Base-by-base conservation (phyloP, 495 filamentous ascomycete genomes). In the Hyaloscypha finlandica region DNA sequence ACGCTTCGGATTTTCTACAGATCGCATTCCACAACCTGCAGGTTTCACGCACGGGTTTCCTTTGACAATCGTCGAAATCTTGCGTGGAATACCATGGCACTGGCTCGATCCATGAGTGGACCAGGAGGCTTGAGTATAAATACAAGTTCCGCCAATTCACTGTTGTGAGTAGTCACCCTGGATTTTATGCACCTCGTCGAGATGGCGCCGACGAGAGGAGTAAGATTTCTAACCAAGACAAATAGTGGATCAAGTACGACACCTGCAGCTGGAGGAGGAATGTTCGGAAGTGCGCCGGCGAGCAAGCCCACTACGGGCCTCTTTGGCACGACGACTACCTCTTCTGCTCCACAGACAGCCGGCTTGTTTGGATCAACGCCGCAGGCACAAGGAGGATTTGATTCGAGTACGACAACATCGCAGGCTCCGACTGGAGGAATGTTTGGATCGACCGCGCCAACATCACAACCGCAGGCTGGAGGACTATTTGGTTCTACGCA, bases 101-200 rank as follows among this genome's bases (percentile, higher is more conserved):
- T 85, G 56, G 78, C 79, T 66, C 81, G 86, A 72, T 88, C 88
- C 48, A 81, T 85, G 53, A 92, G 89, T 78, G 84, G 88, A 67
- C 84, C 89, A 30, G 84, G 81, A 22, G 89, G 86, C 63, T 81
- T 94, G 63, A 91, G 86, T 65, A 90, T 95, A 74, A 94, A 92
- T 74, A 95, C 91, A n/a, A 85, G 80, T 54, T 82, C 87, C 42
- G 86, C 89, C 63, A 91, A 89, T 78, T 82, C 90, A 48, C 83
- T 91, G 73, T 92, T 88, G 87, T 90, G 76, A 86, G 86, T 68
- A 25, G 60, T 52, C 20, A 37, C 54, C 11, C 25, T 20, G 59
- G 16, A 9, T 52, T 12, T 61, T 51, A 30, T 9, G 20, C 29
- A 11, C 35, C 32, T 3, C 61, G 45, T 45, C 57, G 42, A 52